Base-by-base conservation (phyloP, 495 filamentous ascomycete species). In the Clavariopsis aquatica region DNA sequence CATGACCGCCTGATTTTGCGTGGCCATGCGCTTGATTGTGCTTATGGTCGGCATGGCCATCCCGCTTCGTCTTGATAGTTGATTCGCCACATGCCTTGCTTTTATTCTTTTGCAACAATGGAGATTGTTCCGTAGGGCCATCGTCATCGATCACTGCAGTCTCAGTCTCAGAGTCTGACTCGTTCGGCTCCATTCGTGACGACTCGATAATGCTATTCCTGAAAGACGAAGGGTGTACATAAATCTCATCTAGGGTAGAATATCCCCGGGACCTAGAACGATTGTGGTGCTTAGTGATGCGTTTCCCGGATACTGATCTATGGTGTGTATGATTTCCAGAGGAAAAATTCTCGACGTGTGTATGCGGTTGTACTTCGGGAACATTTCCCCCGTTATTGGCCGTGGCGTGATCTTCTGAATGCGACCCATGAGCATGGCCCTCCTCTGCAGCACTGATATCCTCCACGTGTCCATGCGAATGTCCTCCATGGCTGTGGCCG, bases 131-230 rank as follows among this genome's bases (percentile, higher is more conserved):
- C 0, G 72, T 62, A 19, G 72, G 59, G 12, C 51, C 62, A 24
- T 71, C 59, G 2, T 65, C 68, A 19, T 78, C 79, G 52, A 83
- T 83, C 15, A 82, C 82, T 38, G 78, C 83, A 0, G 70, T 73
- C 19, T 77, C 80, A 6, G 80, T 79, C 0, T 83, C 80, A 15
- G 79, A 81, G 7, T 81, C 84, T 24, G 84, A 80, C 8, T 78
- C 76, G 69, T 52, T 75, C 28, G 80, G 73, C 55, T 79, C 80
- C 34, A 83, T 74, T 51, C 84, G 78, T 69, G 86, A 87, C 1
- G 90, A 89, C 4, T 85, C 88, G 62, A 97, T 93, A 62, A 98
- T 94, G 5, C 93, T 89, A 69, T 96, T 90, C 70, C 94, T 80
- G 75, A 96, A 91, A 64, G 88, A 92, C 13, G 89, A 87, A n/a